A percentile compares a stretch with the other conserved stretches of the same genome.
Evolutionary conservation across 257 asterid species (phyloP).

Genomic region (Mitragyna speciosa): DNA sequence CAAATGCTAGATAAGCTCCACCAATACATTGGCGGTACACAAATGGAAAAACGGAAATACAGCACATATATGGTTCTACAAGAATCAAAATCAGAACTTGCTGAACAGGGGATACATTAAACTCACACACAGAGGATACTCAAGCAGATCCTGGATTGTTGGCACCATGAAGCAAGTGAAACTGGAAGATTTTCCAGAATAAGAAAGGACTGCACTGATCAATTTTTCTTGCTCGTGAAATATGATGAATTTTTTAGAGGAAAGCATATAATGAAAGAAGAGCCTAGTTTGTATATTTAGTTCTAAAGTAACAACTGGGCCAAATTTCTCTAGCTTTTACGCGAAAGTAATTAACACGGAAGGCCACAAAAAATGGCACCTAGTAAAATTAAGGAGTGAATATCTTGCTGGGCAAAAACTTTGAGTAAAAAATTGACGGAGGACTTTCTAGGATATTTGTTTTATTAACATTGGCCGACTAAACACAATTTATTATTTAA

Average conservation of each 20-base stretch:
- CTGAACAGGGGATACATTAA: slow-evolving; percentile 72
- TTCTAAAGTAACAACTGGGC: background rate
- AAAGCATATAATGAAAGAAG: background rate
- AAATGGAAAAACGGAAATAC: background rate
- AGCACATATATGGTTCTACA: background rate
- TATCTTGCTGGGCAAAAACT: background rate
- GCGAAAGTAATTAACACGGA: background rate
- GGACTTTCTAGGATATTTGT: too few species aligned
- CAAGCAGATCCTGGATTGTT: slow-evolving; percentile 63
- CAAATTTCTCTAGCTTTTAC: background rate
- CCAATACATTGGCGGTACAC: too few species aligned
- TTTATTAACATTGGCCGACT: too few species aligned
- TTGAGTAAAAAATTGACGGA: too few species aligned
- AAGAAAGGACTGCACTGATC: background rate
- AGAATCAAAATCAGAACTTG: slow-evolving; percentile 29
- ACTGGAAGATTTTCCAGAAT: background rate
- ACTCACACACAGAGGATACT: slow-evolving; percentile 70
- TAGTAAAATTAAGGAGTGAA: background rate
- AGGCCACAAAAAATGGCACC: background rate
- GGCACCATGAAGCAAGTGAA: background rate
- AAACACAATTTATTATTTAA: too few species aligned
- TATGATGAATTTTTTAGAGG: background rate
- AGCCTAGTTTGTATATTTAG: background rate
- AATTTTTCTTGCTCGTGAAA: background rate
- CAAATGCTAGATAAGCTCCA: background rate